phyloP scores from a whole-genome alignment of 345 rosid genomes.

The Excoecaria agallocha region DNA sequence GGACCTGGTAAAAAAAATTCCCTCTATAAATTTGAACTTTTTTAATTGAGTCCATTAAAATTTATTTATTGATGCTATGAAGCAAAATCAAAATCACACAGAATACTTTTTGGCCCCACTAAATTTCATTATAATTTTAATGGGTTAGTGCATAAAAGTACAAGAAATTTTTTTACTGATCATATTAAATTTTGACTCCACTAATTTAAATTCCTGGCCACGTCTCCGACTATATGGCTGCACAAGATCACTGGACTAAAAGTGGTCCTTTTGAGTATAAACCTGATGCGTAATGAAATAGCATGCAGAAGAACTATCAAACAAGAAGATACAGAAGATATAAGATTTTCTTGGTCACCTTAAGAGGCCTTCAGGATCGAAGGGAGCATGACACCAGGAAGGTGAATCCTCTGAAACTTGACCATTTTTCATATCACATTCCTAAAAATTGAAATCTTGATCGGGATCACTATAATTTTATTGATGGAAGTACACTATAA shows the following conservation, averaged over 20 bases:
- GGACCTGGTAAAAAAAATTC: too few species aligned
- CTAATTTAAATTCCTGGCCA: too few species aligned
- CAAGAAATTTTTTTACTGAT: too few species aligned
- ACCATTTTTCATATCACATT: slow-evolving; percentile 34
- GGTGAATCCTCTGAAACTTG: slow-evolving; percentile 37
- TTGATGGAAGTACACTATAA: neutral
- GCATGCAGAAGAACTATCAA: neutral
- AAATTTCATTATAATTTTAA: too few species aligned
- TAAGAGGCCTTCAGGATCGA: slow-evolving; percentile 49
- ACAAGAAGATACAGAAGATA: slow-evolving; percentile 10
- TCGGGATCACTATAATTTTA: neutral
- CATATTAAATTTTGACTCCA: too few species aligned
- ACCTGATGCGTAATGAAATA: neutral
- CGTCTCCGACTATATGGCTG: neutral
- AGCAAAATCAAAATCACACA: too few species aligned
- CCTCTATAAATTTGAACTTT: too few species aligned
- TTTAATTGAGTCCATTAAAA: too few species aligned
- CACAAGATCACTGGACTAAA: neutral
- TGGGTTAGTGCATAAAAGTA: too few species aligned
- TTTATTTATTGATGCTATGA: too few species aligned
- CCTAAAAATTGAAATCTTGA: slow-evolving; percentile 25
- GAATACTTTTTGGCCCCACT: too few species aligned
- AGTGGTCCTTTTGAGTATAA: neutral
- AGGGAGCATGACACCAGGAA: slow-evolving; percentile 52
- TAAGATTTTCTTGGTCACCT: slow-evolving; percentile 25